Evolutionary conservation across 2,329 filamentous ascomycete genomes (phyloP).

Genomic region (Colletotrichum viniferum): DNA sequence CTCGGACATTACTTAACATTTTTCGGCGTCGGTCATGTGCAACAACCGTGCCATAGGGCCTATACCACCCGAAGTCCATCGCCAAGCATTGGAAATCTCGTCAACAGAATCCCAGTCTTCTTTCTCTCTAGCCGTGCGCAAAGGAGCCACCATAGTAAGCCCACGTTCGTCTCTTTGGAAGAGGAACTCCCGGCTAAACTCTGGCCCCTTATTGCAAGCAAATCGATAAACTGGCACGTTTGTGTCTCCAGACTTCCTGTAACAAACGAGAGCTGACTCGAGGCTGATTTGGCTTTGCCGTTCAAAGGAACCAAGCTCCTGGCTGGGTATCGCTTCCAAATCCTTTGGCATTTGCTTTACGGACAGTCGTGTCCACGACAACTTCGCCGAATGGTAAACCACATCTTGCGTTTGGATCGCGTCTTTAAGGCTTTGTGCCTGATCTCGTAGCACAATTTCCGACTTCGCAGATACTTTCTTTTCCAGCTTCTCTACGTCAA

Average conservation of each 20-base stretch:
- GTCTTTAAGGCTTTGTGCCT: not conserved
- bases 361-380: not conserved
- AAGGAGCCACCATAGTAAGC: not conserved
- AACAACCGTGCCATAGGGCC: not conserved
- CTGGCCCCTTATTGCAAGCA: not conserved
- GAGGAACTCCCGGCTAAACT: not conserved
- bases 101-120: not conserved
- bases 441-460: not conserved
- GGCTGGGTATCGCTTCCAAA: not conserved
- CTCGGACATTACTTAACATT: not conserved
- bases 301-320: not conserved
- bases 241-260: not conserved
- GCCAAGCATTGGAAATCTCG: not conserved
- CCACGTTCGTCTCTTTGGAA: not conserved
- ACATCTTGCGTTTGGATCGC: not conserved
- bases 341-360: not conserved
- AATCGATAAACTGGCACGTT: not conserved
- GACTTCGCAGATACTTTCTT: not conserved
- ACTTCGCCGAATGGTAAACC: not conserved
- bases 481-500: not conserved
- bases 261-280: not conserved
- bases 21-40: not conserved
- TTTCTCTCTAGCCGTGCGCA: not conserved
- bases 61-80: too few relatives aligned
- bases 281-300: not conserved